Evolutionary conservation across 73 alveolate species (phyloP).

Genomic region (Paramecium sonneborni): DNA sequence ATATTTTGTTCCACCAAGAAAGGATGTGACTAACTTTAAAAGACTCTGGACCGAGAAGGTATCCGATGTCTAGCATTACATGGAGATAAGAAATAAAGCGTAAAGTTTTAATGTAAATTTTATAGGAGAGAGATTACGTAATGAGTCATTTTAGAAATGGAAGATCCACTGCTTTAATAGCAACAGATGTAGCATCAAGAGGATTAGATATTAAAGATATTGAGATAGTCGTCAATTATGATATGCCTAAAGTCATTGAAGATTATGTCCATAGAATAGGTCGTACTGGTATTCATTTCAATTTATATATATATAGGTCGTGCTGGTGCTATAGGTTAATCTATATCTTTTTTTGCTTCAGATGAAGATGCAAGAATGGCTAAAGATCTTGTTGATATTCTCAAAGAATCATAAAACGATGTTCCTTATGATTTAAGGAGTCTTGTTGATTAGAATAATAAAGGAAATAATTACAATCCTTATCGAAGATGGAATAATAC

Average conservation of each 20-base stretch:
- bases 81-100: constrained; percentile 82
- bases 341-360: constrained; percentile 78
- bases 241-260: constrained; percentile 84
- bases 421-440: constrained; percentile 38
- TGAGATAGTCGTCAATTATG: constrained; percentile 85
- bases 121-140: constrained; percentile 79
- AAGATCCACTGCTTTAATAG: constrained; percentile 74
- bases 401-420: constrained; percentile 29
- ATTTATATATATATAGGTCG: constrained; percentile 62
- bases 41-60: constrained; percentile 68
- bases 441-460: background rate
- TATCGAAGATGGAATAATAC: constrained; percentile 39
- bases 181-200: constrained; percentile 94
- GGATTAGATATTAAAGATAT: constrained; percentile 92
- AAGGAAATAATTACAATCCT: background rate
- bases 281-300: constrained; percentile 79
- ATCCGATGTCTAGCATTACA: constrained; percentile 77
- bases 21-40: constrained; percentile 81
- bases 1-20: constrained; percentile 86
- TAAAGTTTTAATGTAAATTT: background rate
- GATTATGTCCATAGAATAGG: constrained; percentile 94
- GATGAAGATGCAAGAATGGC: constrained; percentile 65
- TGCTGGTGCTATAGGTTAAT: constrained; percentile 85
- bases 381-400: constrained; percentile 32
- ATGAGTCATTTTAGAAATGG: constrained; percentile 76